A percentile compares a stretch with the other conserved stretches of the same genome.
phyloP scores from a whole-genome alignment of 305 asterid species.

The Lippia alba region DNA sequence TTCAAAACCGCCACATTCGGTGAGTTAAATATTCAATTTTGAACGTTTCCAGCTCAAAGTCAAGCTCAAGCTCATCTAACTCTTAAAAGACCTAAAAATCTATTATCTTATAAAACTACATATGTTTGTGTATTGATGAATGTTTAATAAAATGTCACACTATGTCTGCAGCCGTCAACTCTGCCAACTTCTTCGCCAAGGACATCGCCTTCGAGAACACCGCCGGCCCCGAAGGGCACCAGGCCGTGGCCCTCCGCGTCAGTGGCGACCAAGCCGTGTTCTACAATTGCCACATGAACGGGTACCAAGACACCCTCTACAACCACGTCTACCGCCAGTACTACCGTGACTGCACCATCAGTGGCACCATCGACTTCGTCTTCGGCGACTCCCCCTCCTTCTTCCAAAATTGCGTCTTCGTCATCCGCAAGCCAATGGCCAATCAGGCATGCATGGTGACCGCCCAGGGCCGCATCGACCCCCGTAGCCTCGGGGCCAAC shows the following conservation, averaged over 20 bases:
- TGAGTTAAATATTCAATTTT: no score
- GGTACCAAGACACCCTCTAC: slow-evolving; percentile 65
- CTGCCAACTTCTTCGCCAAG: slow-evolving; percentile 39
- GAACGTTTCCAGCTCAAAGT: no score
- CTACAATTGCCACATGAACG: slow-evolving; percentile 49
- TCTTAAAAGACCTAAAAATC: no score
- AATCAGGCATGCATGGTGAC: slow-evolving; percentile 49
- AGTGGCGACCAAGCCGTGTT: slow-evolving; percentile 50
- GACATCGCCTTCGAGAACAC: slow-evolving; percentile 53
- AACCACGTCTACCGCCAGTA: slow-evolving; percentile 56
- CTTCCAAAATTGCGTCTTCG: slow-evolving; percentile 47
- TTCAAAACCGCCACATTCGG: slow-evolving; percentile 60
- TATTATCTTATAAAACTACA: no score
- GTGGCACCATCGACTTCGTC: slow-evolving; percentile 62
- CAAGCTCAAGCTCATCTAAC: no score
- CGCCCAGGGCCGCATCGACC: slow-evolving; percentile 47
- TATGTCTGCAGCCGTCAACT: slow-evolving; percentile 24
- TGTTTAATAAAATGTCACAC: no score
- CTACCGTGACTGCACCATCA: slow-evolving; percentile 58
- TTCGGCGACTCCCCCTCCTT: slow-evolving; percentile 54
- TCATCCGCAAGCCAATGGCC: slow-evolving; percentile 46
- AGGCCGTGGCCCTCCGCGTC: slow-evolving; percentile 59
- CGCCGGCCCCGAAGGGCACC: slow-evolving; percentile 51
- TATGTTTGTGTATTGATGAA: no score
- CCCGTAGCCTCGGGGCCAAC: slow-evolving; percentile 34